These are phyloP conservation scores for Elaeis guineensis DNA, from an alignment of 176 grass and related monocot species.

Conservation along the genomic window DNA sequence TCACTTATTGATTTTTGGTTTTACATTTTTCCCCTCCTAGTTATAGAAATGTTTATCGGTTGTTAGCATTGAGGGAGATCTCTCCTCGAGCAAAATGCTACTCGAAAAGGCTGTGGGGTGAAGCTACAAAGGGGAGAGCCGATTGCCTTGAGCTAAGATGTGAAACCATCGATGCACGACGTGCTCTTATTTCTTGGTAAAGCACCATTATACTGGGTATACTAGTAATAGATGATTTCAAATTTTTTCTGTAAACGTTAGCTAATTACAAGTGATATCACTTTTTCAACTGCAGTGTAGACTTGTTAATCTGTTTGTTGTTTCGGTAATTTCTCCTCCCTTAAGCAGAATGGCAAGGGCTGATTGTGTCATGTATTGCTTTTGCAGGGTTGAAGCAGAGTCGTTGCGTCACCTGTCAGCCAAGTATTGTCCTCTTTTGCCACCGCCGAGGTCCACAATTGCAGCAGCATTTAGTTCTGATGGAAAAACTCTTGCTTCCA, in stretches of 20 bases:
- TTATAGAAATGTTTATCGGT: slow-evolving; percentile 68
- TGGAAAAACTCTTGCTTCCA: slow-evolving; percentile 93
- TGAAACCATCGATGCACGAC: slow-evolving; percentile 56
- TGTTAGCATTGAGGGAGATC: slow-evolving; percentile 77
- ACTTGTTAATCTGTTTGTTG: background rate
- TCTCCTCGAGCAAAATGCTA: slow-evolving; percentile 68
- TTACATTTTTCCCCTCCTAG: background rate
- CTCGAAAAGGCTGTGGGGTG: slow-evolving; percentile 63
- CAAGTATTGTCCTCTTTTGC: slow-evolving; percentile 87
- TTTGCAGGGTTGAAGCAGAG: slow-evolving; percentile 82
- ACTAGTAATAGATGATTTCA: too few species aligned
- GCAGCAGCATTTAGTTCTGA: slow-evolving; percentile 97
- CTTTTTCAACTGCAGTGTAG: background rate
- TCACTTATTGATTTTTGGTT: too few species aligned
- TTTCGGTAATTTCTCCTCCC: too few species aligned
- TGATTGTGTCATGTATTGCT: slow-evolving; percentile 13
- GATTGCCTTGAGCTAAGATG: slow-evolving; percentile 34
- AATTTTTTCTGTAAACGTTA: too few species aligned
- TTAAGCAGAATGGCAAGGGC: background rate
- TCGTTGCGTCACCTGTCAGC: slow-evolving; percentile 64
- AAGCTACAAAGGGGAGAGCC: slow-evolving; percentile 19
- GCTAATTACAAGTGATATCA: background rate
- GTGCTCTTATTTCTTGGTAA: slow-evolving; percentile 85
- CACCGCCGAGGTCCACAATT: slow-evolving; percentile 94
- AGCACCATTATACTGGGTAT: background rate